Evolutionary conservation across 495 filamentous ascomycete genomes (phyloP).

Genomic region (Hyaloscypha finlandica): DNA sequence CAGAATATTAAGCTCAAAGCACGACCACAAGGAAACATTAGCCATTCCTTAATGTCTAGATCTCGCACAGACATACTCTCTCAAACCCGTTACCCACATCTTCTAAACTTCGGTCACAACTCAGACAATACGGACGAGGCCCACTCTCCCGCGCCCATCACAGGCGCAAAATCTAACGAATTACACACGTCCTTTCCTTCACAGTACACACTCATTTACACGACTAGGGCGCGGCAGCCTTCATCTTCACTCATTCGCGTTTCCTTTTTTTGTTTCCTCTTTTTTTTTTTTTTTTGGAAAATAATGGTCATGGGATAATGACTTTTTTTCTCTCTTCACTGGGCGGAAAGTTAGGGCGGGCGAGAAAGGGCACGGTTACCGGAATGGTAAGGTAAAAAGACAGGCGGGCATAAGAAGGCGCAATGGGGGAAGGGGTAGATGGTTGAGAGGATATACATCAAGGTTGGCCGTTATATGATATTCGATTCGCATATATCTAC

Average conservation of each 20-base stretch:
- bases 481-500: not conserved
- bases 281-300: too few relatives aligned
- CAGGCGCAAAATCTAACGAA: constrained; percentile 2
- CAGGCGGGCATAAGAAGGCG: not conserved
- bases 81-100: constrained; percentile 17
- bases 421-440: constrained; percentile 9
- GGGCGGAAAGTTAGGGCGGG: not conserved
- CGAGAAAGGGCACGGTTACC: not conserved
- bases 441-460: constrained; percentile 1
- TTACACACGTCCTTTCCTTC: not conserved
- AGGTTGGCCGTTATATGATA: not conserved
- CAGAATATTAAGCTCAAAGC: constrained; percentile 28
- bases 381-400: not conserved
- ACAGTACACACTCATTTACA: constrained; percentile 14
- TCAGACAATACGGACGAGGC: constrained; percentile 17
- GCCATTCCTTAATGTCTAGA: constrained; percentile 14
- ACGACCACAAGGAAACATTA: constrained; percentile 14
- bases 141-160: constrained; percentile 2
- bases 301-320: not conserved
- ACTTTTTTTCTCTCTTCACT: not conserved
- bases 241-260: not conserved
- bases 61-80: constrained; percentile 17
- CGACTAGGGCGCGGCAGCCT: constrained; percentile 26
- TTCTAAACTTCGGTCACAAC: constrained; percentile 15
- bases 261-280: not conserved